Percentiles rank a stretch among this genome's conserved stretches.
These are phyloP conservation scores for Fusarium anguioides DNA, from an alignment of 2,329 filamentous ascomycete genomes.

Conservation along the genomic window DNA sequence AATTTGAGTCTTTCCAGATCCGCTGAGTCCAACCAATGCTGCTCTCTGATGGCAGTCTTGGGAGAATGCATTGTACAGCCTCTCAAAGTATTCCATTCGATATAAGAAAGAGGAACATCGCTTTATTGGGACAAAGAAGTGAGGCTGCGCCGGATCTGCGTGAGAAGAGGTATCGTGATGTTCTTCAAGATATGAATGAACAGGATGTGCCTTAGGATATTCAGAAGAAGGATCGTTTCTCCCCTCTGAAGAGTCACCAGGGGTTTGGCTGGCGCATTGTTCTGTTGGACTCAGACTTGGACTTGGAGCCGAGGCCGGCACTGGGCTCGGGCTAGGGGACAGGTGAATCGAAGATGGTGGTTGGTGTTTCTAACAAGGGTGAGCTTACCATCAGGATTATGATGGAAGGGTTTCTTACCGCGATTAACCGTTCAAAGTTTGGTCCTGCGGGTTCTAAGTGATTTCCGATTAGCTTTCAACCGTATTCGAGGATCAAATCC, in stretches of 20 bases:
- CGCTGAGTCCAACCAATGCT: background rate
- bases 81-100: background rate
- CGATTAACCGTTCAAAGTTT: background rate
- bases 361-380: too few species aligned
- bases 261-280: too few species aligned
- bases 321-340: too few species aligned
- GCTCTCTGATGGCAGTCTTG: background rate
- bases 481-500: background rate
- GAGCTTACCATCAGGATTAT: too few species aligned
- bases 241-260: too few species aligned
- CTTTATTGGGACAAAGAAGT: background rate
- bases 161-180: too few species aligned
- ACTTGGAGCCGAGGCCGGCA: too few species aligned
- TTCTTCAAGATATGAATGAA: too few species aligned
- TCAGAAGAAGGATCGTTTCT: too few species aligned
- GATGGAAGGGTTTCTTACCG: background rate
- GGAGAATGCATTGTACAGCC: background rate
- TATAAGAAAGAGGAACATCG: background rate
- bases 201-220: too few species aligned
- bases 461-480: background rate
- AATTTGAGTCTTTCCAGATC: background rate
- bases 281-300: too few species aligned
- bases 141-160: background rate
- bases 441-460: background rate
- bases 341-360: too few species aligned